Conservation (phyloP, 306 rosid genomes). For the Lathyrus sativus region DNA sequence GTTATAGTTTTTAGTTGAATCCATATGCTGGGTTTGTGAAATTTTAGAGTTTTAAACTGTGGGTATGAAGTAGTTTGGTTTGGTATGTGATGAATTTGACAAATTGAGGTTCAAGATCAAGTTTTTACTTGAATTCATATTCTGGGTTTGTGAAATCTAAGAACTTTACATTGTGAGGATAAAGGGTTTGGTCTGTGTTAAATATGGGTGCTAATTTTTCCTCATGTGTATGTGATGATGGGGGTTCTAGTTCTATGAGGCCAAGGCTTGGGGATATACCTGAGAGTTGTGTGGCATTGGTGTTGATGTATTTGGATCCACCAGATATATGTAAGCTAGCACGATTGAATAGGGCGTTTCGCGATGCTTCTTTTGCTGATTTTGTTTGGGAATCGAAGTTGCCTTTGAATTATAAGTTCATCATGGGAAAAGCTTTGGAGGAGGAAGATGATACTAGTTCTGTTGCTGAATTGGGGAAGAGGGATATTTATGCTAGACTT, state of each 20-base stretch:
- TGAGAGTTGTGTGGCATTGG: constrained; percentile 76
- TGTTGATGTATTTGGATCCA: constrained; percentile 67
- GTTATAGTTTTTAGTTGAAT: background rate
- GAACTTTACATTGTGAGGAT: background rate
- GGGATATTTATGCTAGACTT: constrained; percentile 68
- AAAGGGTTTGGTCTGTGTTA: background rate
- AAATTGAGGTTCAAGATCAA: constrained; percentile 64
- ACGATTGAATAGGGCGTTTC: constrained; percentile 67
- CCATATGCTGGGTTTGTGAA: background rate
- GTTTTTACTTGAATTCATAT: constrained; percentile 32
- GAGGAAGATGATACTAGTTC: constrained; percentile 30
- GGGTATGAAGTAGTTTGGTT: background rate
- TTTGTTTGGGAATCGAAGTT: constrained; percentile 86
- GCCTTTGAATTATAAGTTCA: constrained; percentile 68
- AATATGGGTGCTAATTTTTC: constrained; percentile 69
- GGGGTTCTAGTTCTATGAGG: constrained; percentile 42
- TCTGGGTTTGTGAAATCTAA: constrained; percentile 27
- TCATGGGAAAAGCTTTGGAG: constrained; percentile 54
- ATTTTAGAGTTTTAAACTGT: background rate
- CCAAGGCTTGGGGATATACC: constrained; percentile 79
- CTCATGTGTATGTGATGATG: constrained; percentile 47
- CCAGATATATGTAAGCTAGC: constrained; percentile 76
- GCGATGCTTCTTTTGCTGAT: constrained; percentile 78
- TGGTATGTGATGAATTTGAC: constrained; percentile 26
- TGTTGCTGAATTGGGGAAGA: constrained; percentile 50